Evolutionary conservation across 192 early-diverging fungal genomes (phyloP).

Genomic region (Cetraspora pellucida): DNA sequence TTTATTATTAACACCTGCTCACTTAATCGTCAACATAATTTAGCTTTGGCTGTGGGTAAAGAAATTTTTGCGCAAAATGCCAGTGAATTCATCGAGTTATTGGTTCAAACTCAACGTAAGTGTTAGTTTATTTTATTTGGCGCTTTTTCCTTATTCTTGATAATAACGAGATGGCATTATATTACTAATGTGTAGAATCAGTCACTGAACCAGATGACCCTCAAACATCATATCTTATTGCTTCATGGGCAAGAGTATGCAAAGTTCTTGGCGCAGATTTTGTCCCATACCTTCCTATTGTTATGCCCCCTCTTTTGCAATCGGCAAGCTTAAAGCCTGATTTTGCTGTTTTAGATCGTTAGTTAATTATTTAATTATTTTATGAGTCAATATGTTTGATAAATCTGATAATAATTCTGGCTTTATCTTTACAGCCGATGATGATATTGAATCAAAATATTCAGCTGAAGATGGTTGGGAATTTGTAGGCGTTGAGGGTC

Average conservation of each 20-base stretch:
- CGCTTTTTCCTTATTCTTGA: not conserved
- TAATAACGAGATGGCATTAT: not conserved
- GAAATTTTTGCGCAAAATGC: conserved; percentile 84
- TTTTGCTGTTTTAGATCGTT: conserved; percentile 81
- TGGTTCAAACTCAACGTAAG: conserved; percentile 73
- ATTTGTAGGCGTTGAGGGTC: conserved; percentile 88
- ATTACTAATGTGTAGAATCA: conserved; percentile 38
- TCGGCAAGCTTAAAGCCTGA: conserved; percentile 92
- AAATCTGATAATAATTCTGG: not conserved
- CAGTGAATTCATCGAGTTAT: conserved; percentile 76
- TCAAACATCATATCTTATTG: conserved; percentile 87
- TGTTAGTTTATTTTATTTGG: not conserved
- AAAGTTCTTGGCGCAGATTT: conserved; percentile 93
- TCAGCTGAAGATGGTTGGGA: conserved; percentile 98
- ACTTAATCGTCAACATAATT: not conserved
- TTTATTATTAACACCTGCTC: not conserved
- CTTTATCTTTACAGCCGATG: conserved; percentile 51
- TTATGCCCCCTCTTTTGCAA: conserved; percentile 89
- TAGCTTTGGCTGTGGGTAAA: conserved; percentile 88
- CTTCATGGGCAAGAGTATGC: conserved; percentile 97
- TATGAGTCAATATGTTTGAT: not conserved
- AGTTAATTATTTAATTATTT: conserved; percentile 36
- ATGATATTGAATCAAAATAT: conserved; percentile 81
- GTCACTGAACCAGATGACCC: conserved; percentile 92
- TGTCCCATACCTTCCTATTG: conserved; percentile 86